Conservation (phyloP, 257 asterid species). For the Nicotiana benthamiana region DNA sequence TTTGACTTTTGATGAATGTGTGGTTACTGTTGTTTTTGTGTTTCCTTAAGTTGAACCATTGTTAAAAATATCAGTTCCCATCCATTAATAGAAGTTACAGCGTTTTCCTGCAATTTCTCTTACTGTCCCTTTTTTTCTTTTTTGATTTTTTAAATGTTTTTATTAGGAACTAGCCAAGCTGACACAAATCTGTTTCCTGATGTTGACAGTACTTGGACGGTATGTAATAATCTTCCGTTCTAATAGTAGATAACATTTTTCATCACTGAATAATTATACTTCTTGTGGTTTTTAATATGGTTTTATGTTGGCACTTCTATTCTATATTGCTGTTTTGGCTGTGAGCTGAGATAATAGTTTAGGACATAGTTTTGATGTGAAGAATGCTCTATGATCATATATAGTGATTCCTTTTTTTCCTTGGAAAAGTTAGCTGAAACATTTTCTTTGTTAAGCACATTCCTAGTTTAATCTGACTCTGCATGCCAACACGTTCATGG, state of each 20-base stretch:
- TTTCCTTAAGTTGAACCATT: background rate
- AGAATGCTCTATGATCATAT: background rate
- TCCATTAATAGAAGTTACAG: background rate
- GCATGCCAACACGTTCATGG: background rate
- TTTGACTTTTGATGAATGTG: background rate
- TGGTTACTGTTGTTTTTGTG: background rate
- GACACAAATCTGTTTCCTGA: conserved; percentile 79
- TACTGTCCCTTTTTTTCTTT: background rate
- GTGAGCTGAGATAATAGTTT: background rate
- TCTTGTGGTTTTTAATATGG: background rate
- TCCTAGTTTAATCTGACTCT: background rate
- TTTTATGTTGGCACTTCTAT: background rate
- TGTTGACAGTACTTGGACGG: conserved; percentile 87
- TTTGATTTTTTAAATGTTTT: conserved; percentile 1
- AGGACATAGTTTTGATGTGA: background rate
- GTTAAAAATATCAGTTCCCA: background rate
- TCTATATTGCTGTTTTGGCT: background rate
- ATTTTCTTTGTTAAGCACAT: background rate
- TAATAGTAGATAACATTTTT: background rate
- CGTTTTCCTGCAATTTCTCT: background rate
- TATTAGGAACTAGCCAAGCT: conserved; percentile 57
- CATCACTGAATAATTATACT: background rate
- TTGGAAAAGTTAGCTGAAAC: background rate
- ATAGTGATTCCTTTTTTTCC: background rate
- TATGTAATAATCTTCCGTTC: background rate